Evolutionary conservation across 345 rosid species (phyloP).

Genomic region (Populus alba): DNA sequence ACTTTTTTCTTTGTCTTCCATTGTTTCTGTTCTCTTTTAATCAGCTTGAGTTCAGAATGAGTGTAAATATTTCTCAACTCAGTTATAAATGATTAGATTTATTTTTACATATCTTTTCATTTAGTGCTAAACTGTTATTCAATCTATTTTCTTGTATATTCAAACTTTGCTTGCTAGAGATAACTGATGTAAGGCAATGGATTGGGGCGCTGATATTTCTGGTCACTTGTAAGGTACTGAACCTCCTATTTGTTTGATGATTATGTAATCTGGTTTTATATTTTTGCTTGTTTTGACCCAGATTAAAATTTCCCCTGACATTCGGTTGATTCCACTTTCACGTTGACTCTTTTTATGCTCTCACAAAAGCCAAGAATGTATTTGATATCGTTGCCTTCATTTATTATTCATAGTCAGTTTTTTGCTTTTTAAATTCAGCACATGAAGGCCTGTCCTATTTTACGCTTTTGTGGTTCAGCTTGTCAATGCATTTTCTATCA

Average conservation of each 20-base stretch:
- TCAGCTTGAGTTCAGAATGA: neutral
- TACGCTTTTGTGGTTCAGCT: neutral
- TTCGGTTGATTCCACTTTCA: neutral
- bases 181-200: neutral
- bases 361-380: neutral
- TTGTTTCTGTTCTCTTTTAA: neutral
- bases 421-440: neutral
- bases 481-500: neutral
- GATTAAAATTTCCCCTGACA: neutral
- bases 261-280: neutral
- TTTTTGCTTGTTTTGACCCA: neutral
- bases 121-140: neutral
- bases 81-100: neutral
- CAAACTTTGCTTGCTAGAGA: conserved; percentile 25
- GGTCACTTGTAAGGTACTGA: conserved; percentile 14
- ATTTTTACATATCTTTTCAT: neutral
- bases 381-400: neutral
- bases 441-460: neutral
- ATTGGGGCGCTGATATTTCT: neutral
- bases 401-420: neutral
- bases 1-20: neutral
- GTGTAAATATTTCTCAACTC: conserved; percentile 8
- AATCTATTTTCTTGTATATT: conserved; percentile 10
- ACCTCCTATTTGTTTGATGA: neutral
- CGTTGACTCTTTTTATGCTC: neutral